These are phyloP conservation scores for Ceratobasidium sp. DNA, from an alignment of 1,284 basidiomycete species.

Conservation along the genomic window DNA sequence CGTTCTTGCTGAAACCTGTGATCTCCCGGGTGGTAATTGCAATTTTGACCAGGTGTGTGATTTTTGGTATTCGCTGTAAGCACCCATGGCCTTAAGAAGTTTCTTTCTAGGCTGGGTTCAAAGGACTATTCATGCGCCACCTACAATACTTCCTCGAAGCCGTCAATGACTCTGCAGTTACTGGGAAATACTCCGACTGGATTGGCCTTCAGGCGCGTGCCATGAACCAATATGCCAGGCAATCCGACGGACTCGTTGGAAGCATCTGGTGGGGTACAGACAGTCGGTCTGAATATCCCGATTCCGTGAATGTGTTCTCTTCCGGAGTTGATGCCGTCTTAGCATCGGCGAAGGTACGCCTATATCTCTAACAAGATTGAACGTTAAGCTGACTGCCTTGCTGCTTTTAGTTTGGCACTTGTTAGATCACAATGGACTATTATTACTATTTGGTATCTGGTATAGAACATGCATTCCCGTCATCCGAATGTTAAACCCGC, in stretches of 20 bases:
- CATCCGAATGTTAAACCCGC: no score
- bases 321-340: constrained; percentile 30
- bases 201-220: constrained; percentile 25
- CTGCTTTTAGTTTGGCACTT: constrained; percentile 1
- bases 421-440: background rate
- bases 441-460: no score
- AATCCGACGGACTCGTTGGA: constrained; percentile 15
- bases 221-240: constrained; percentile 26
- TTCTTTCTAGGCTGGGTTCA: constrained; percentile 14
- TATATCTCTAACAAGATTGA: background rate
- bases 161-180: constrained; percentile 3
- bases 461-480: no score
- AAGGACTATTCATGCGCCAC: constrained; percentile 23
- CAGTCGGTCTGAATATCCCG: background rate
- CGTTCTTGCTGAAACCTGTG: constrained; percentile 17
- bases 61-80: background rate
- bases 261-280: constrained; percentile 28
- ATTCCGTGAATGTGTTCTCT: constrained; percentile 19
- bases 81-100: background rate
- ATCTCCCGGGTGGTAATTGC: constrained; percentile 20
- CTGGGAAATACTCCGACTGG: constrained; percentile 35
- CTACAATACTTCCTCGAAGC: constrained; percentile 28
- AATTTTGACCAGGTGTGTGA: constrained; percentile 6
- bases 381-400: background rate
- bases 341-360: constrained; percentile 11